phyloP scores from a whole-genome alignment of 2,329 filamentous ascomycete species.

The Magnaporthales sp. region DNA sequence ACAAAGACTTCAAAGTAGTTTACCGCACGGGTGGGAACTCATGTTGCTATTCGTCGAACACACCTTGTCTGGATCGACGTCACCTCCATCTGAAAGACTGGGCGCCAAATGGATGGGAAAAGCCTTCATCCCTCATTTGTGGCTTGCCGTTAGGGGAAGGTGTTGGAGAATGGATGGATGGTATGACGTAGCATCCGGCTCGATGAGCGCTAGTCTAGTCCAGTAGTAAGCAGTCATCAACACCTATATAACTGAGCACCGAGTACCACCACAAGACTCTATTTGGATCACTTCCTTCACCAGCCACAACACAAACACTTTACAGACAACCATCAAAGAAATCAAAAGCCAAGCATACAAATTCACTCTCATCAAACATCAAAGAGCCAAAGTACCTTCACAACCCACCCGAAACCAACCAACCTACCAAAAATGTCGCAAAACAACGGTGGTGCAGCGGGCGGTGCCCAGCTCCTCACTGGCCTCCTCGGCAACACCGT shows the following conservation, averaged over 20 bases:
- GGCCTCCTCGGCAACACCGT: slow-evolving; percentile 21
- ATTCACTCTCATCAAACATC: not conserved
- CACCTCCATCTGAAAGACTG: not conserved
- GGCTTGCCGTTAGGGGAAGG: not conserved
- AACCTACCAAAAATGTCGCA: not conserved
- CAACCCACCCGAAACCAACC: not conserved
- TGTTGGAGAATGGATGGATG: not conserved
- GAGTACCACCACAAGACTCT: not conserved
- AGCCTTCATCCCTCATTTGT: not conserved
- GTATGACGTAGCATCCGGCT: not conserved
- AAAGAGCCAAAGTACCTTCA: not conserved
- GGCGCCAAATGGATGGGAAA: not conserved
- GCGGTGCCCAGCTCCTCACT: slow-evolving; percentile 19
- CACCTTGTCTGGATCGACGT: not conserved
- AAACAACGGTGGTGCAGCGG: slow-evolving; percentile 12
- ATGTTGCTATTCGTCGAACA: not conserved
- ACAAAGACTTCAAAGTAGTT: not conserved
- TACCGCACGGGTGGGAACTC: not conserved
- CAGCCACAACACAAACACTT: not conserved
- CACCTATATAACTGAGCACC: not conserved
- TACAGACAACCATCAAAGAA: not conserved
- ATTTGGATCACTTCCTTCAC: too few relatives aligned
- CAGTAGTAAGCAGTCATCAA: not conserved
- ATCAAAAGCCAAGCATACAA: not conserved
- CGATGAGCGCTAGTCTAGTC: not conserved